A percentile compares a stretch with the other conserved stretches of the same genome.
These are phyloP conservation scores for Penicillium robsamsonii DNA, from an alignment of 495 filamentous ascomycete genomes.

Conservation along the genomic window DNA sequence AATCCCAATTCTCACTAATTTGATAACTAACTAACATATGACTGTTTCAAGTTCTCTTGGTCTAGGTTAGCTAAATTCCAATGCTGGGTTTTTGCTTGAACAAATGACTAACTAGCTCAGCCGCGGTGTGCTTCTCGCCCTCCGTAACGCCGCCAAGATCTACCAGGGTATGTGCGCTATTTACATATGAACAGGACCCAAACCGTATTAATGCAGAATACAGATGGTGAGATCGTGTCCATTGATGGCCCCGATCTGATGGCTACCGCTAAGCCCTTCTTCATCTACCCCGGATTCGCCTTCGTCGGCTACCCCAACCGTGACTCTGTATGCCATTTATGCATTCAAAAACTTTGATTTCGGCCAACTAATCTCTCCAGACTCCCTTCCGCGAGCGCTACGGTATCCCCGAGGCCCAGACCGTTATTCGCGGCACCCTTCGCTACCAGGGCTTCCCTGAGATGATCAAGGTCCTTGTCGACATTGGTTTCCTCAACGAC, in stretches of 20 bases:
- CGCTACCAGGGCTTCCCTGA: constrained; percentile 85
- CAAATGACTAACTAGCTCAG: constrained; percentile 38
- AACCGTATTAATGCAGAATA: not conserved
- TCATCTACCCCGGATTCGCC: constrained; percentile 82
- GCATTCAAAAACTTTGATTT: not conserved
- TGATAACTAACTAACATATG: not conserved
- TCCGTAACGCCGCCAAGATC: constrained; percentile 81
- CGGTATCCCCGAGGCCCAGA: constrained; percentile 75
- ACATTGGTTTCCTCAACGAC: constrained; percentile 78
- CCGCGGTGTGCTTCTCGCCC: constrained; percentile 82
- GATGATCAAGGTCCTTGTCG: constrained; percentile 81
- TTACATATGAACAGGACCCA: not conserved
- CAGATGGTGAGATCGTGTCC: constrained; percentile 66
- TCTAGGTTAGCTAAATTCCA: constrained; percentile 41
- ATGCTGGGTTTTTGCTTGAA: not conserved
- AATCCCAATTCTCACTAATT: not conserved
- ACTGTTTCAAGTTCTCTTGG: constrained; percentile 64
- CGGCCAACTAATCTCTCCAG: not conserved
- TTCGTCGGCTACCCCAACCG: constrained; percentile 95
- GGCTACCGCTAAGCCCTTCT: constrained; percentile 85
- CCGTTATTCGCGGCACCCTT: constrained; percentile 65
- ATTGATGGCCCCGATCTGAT: constrained; percentile 69
- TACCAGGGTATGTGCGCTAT: constrained; percentile 46
- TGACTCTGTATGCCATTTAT: constrained; percentile 54
- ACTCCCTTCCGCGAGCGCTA: constrained; percentile 84